Percentiles rank a stretch among this genome's conserved stretches.
Conservation (phyloP, 2,329 filamentous ascomycete genomes). For the Fusarium oxysporum region DNA sequence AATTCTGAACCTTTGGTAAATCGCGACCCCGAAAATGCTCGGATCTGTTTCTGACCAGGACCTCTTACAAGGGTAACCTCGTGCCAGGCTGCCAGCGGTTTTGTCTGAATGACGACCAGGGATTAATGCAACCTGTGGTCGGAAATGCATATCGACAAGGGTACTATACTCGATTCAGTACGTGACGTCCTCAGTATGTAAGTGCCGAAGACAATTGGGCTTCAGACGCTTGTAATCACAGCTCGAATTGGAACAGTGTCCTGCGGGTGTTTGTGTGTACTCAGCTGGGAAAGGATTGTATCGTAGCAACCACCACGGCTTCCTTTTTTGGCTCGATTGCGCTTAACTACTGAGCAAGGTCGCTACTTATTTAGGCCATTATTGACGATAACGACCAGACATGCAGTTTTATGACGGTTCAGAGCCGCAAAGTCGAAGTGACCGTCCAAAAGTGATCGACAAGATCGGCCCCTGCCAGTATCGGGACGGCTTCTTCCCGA, state of each 20-base stretch:
- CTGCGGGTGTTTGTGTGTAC: slow-evolving; percentile 20
- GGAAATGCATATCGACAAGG: slow-evolving; percentile 19
- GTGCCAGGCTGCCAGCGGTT: background rate
- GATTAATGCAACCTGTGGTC: background rate
- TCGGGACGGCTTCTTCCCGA: slow-evolving; percentile 40
- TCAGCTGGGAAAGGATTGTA: slow-evolving; percentile 25
- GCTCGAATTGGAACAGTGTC: slow-evolving; percentile 35
- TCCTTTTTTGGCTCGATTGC: slow-evolving; percentile 22
- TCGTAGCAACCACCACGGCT: slow-evolving; percentile 3
- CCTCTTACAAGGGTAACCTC: background rate
- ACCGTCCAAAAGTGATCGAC: slow-evolving; percentile 38
- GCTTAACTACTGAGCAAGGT: background rate
- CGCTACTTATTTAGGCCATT: slow-evolving; percentile 12
- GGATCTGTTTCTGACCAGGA: slow-evolving; percentile 3
- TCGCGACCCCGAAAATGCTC: slow-evolving; percentile 11
- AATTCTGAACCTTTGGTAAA: slow-evolving; percentile 2
- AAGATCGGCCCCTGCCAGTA: slow-evolving; percentile 45
- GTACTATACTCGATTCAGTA: slow-evolving; percentile 7
- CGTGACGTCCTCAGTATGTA: slow-evolving; percentile 31
- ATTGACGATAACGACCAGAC: background rate
- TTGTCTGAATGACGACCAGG: slow-evolving; percentile 1
- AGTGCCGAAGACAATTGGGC: slow-evolving; percentile 24
- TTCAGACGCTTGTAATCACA: slow-evolving; percentile 7
- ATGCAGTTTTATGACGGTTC: slow-evolving; percentile 23
- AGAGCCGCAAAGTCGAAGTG: slow-evolving; percentile 39